Conservation (phyloP, 129 eudicot species). For the Sambucus nigra region DNA sequence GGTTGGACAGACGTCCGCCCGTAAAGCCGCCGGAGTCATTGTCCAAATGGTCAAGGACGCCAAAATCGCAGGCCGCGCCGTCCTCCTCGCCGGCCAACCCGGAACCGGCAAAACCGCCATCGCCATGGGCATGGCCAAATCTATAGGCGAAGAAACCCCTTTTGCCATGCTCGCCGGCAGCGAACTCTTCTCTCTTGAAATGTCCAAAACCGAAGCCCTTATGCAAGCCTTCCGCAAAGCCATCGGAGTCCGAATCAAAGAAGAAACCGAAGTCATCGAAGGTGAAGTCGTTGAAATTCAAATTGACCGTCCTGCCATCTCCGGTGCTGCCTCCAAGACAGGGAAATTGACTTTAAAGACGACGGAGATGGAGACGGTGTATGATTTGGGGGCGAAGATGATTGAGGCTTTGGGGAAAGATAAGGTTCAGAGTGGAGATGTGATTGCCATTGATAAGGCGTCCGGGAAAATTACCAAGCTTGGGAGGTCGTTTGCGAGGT, state of each 20-base stretch:
- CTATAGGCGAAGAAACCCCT: slow-evolving; percentile 76
- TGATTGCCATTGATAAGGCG: slow-evolving; percentile 79
- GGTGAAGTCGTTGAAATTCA: slow-evolving; percentile 81
- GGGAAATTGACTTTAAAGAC: slow-evolving; percentile 88
- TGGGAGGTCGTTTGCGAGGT: slow-evolving; percentile 76
- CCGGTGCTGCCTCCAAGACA: slow-evolving; percentile 75
- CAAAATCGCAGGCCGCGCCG: slow-evolving; percentile 83
- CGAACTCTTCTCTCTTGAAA: slow-evolving; percentile 75
- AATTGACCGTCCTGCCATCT: slow-evolving; percentile 67
- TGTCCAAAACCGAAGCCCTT: slow-evolving; percentile 87
- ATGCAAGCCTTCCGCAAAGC: slow-evolving; percentile 84
- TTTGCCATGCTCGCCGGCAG: slow-evolving; percentile 87
- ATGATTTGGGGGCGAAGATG: slow-evolving; percentile 89
- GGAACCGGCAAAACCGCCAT: slow-evolving; percentile 95
- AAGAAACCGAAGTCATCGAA: slow-evolving; percentile 75
- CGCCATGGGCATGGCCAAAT: slow-evolving; percentile 98
- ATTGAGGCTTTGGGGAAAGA: slow-evolving; percentile 87
- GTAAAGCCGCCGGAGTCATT: slow-evolving; percentile 87
- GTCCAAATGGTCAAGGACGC: slow-evolving; percentile 94
- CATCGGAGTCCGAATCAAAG: slow-evolving; percentile 77
- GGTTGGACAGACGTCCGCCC: slow-evolving; percentile 77
- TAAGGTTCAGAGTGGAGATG: slow-evolving; percentile 93
- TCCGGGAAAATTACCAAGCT: slow-evolving; percentile 84
- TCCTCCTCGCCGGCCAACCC: slow-evolving; percentile 88
- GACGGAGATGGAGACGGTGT: slow-evolving; percentile 92